Evolutionary conservation across 345 rosid species (phyloP).

Genomic region (Carallia brachiata): DNA sequence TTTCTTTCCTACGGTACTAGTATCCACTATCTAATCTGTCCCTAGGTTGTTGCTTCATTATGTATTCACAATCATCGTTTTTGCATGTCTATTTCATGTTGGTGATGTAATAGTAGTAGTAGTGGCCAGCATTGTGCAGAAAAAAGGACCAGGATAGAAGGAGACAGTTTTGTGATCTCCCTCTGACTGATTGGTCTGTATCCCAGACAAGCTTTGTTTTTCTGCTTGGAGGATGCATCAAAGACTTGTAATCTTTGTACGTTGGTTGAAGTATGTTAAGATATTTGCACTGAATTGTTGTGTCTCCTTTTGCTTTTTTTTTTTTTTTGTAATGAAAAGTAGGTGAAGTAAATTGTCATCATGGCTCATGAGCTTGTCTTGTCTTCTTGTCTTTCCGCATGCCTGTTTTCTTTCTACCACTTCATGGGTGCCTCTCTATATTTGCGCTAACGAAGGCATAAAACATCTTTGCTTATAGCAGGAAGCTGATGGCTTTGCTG

Average conservation of each 20-base stretch:
- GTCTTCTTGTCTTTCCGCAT: too few relatives aligned
- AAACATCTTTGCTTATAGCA: too few relatives aligned
- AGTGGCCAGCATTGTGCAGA: constrained; percentile 1
- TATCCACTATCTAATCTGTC: too few relatives aligned
- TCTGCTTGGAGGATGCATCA: constrained; percentile 35
- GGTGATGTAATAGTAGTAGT: constrained; percentile 12
- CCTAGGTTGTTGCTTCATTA: constrained; percentile 1
- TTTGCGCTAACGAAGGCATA: too few relatives aligned
- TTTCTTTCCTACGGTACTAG: not conserved
- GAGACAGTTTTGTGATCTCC: constrained; percentile 78
- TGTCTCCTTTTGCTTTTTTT: not conserved
- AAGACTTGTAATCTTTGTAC: constrained; percentile 25
- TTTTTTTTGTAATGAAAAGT: too few relatives aligned
- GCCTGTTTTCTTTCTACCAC: too few relatives aligned
- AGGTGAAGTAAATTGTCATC: not conserved
- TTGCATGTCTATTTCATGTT: constrained; percentile 9
- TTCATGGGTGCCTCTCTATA: too few relatives aligned
- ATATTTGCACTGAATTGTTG: constrained; percentile 6
- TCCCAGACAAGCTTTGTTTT: constrained; percentile 43
- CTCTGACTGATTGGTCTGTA: constrained; percentile 37
- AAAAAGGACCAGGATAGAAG: constrained; percentile 27
- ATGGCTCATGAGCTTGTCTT: not conserved
- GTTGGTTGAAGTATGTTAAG: constrained; percentile 17
- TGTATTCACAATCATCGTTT: not conserved
- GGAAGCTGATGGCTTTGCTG: too few relatives aligned